Percentiles rank a stretch among this genome's conserved stretches.
These are phyloP conservation scores for Mycena capillaripes DNA, from an alignment of 768 basidiomycete genomes.

Conservation along the genomic window DNA sequence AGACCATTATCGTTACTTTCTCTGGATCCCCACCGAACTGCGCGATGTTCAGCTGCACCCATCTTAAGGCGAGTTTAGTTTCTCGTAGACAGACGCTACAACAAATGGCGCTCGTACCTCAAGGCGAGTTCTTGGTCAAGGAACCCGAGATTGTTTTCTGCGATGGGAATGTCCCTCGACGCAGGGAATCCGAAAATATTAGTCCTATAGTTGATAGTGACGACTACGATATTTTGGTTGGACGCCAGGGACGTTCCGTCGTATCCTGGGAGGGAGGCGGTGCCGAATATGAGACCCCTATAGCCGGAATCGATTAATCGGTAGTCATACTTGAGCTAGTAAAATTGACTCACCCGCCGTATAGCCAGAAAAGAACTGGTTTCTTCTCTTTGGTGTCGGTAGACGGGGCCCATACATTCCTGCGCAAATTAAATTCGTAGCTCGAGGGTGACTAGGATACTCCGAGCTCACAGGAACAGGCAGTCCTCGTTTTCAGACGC, in stretches of 20 bases:
- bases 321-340: no score
- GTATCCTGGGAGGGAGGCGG: slow-evolving; percentile 4
- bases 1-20: slow-evolving; percentile 45
- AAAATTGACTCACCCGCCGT: slow-evolving; percentile 18
- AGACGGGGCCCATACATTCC: slow-evolving; percentile 26
- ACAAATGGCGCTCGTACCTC: no score
- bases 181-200: slow-evolving; percentile 29
- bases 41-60: slow-evolving; percentile 61
- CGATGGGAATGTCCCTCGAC: slow-evolving; percentile 2
- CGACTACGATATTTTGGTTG: slow-evolving; percentile 24
- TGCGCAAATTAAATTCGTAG: not conserved
- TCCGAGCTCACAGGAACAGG: slow-evolving; percentile 19
- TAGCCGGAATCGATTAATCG: not conserved
- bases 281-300: slow-evolving; percentile 11
- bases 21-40: slow-evolving; percentile 59
- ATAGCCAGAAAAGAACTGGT: slow-evolving; percentile 23
- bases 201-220: slow-evolving; percentile 26
- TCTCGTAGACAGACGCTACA: no score
- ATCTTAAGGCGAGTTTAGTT: slow-evolving; percentile 46
- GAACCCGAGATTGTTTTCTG: slow-evolving; percentile 25
- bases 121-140: slow-evolving; percentile 40
- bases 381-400: not conserved
- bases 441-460: not conserved
- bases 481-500: slow-evolving; percentile 25
- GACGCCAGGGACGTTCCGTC: slow-evolving; percentile 20